Percentiles rank a stretch among this genome's conserved stretches.
Conservation (phyloP, 2,329 filamentous ascomycete species). For the Exophiala lecanii-corni region DNA sequence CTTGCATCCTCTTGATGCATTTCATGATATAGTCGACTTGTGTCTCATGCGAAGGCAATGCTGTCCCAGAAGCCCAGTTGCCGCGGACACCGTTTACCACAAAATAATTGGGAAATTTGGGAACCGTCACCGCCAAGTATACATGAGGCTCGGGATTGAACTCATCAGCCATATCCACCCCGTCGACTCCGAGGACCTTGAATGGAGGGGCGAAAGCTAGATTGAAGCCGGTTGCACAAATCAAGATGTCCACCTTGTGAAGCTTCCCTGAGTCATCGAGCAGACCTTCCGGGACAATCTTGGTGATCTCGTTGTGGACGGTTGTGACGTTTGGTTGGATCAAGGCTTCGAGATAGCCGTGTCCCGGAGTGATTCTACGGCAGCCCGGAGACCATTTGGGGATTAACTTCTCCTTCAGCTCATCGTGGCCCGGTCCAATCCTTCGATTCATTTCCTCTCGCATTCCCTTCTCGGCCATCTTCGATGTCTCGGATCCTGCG, state of each 20-base stretch:
- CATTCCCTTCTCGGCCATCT: slow-evolving; percentile 38
- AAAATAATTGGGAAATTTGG: slow-evolving; percentile 21
- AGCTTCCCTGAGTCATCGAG: slow-evolving; percentile 34
- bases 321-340: slow-evolving; percentile 33
- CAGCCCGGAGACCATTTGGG: slow-evolving; percentile 37
- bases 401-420: slow-evolving; percentile 33
- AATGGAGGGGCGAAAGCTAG: slow-evolving; percentile 15
- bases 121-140: slow-evolving; percentile 14
- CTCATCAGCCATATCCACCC: slow-evolving; percentile 6
- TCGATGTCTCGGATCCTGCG: slow-evolving; percentile 38
- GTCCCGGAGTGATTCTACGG: slow-evolving; percentile 47
- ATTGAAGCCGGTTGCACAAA: slow-evolving; percentile 43
- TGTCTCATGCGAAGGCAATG: slow-evolving; percentile 12
- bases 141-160: slow-evolving; percentile 10
- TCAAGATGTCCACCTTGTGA: slow-evolving; percentile 38
- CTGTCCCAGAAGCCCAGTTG: slow-evolving; percentile 5
- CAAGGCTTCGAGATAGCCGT: slow-evolving; percentile 49
- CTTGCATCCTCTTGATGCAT: slow-evolving; percentile 12
- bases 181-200: slow-evolving; percentile 9
- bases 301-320: slow-evolving; percentile 36
- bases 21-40: slow-evolving; percentile 15
- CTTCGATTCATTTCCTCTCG: slow-evolving; percentile 42
- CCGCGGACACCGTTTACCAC: slow-evolving; percentile 8
- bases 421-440: slow-evolving; percentile 39
- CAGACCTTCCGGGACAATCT: slow-evolving; percentile 39